These are phyloP conservation scores for Nigrospora osmanthi DNA, from an alignment of 2,329 filamentous ascomycete species.

Conservation along the genomic window DNA sequence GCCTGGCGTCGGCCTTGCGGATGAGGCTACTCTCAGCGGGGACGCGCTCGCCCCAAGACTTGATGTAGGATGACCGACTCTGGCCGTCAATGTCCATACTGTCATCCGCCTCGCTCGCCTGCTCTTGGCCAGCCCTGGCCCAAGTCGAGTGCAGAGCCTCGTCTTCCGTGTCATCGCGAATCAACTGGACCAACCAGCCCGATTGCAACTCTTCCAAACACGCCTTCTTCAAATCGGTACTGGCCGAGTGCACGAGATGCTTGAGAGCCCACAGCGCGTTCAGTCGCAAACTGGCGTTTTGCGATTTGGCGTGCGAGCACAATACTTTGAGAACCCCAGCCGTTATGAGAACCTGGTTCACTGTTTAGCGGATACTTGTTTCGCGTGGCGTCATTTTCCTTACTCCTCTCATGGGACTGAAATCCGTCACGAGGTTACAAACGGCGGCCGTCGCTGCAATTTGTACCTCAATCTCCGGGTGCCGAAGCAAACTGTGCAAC, in stretches of 20 bases:
- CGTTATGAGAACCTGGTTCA: slow-evolving; percentile 57
- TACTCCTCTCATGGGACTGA: slow-evolving; percentile 86
- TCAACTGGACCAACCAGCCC: slow-evolving; percentile 73
- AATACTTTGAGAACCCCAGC: slow-evolving; percentile 68
- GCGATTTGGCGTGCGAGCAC: slow-evolving; percentile 77
- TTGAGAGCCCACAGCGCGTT: slow-evolving; percentile 93
- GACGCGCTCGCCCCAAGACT: slow-evolving; percentile 5
- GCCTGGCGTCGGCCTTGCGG: slow-evolving; percentile 39
- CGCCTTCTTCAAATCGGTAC: slow-evolving; percentile 64
- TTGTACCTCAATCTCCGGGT: slow-evolving; percentile 70
- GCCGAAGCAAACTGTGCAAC: slow-evolving; percentile 65
- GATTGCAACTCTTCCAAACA: slow-evolving; percentile 72
- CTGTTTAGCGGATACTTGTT: no score
- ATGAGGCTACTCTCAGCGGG: slow-evolving; percentile 21
- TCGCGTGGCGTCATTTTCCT: slow-evolving; percentile 21
- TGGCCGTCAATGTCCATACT: slow-evolving; percentile 51
- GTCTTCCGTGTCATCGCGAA: slow-evolving; percentile 56
- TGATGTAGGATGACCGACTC: slow-evolving; percentile 13
- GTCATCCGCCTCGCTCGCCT: slow-evolving; percentile 40
- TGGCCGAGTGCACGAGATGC: slow-evolving; percentile 70
- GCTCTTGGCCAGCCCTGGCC: slow-evolving; percentile 17
- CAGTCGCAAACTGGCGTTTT: slow-evolving; percentile 69
- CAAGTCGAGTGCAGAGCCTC: slow-evolving; percentile 34
- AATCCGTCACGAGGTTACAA: slow-evolving; percentile 78
- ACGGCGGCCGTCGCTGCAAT: slow-evolving; percentile 79